Base-by-base conservation (phyloP, 176 grass and related monocot genomes). In the Pontederia paniculata region DNA sequence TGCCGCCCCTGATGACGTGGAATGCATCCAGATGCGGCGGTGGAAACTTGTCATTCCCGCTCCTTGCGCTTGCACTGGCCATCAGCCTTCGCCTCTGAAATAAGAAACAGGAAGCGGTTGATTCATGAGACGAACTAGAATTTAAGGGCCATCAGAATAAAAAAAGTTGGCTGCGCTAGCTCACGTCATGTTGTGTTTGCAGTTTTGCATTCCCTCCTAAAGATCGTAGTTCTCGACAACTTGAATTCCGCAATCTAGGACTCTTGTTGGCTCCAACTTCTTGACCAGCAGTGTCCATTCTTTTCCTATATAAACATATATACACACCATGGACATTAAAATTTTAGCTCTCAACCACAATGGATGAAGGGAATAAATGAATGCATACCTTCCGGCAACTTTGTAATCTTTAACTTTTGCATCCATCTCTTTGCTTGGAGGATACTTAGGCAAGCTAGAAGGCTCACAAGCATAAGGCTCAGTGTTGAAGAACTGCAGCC, bases 341-440 rank as follows among this genome's bases (percentile, higher is more conserved):
- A 3, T 37, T 37, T 37, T 6, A 37, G 28, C 28, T 5, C 28
- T 37, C 28, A 37, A 37, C 28, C 0, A 37, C 28, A 37, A 37
- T 37, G 28, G 28, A 37, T 41, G 0, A 78, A 56, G 13, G 51
- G 12, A 50, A 54, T 60, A 2, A 17, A 22, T 66, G 18, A 12
- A 53, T 4, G 11, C 18, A 51, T 4, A 99, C 94, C 83, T 88
- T 73, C 80, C 82, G 47, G 73, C 63, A 5, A 6, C 7, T 78
- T 75, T 87, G 66, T 82, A 69, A 12, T 88, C 75, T 66, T 77
- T 84, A 55, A 82, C 10, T 63, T 78, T 88, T 43, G 84, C 65
- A 17, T 93, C 94, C 62, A 88, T 85, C 81, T 99, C 94, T 88
- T 99, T 99, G 70, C 80, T 84, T 0, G 87, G 94, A 17, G 94